Conservation (phyloP, 331 rosid genomes). For the Saraca asoca region DNA sequence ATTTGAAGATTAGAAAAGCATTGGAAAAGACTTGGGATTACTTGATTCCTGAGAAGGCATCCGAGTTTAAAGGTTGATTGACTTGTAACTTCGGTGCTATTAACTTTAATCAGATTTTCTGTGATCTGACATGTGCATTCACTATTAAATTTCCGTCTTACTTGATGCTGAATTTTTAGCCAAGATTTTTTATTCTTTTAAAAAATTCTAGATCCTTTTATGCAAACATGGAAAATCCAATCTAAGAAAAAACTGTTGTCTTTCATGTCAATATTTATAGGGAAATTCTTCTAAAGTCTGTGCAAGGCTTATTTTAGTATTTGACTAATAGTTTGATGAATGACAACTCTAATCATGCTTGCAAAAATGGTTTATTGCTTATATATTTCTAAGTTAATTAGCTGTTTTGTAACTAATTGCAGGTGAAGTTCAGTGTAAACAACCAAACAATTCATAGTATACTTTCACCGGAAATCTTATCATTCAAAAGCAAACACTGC, state of each 20-base stretch:
- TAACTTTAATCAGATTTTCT: constrained; percentile 3
- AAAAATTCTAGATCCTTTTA: neutral
- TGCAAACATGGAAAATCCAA: neutral
- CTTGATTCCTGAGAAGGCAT: constrained; percentile 79
- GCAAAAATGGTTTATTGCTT: constrained; percentile 19
- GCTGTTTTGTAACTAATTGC: constrained; percentile 34
- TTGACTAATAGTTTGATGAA: constrained; percentile 16
- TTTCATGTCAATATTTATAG: neutral
- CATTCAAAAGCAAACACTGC: constrained; percentile 79
- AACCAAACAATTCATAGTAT: constrained; percentile 94
- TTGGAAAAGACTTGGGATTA: constrained; percentile 98
- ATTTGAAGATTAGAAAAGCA: constrained; percentile 94
- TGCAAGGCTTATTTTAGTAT: constrained; percentile 15
- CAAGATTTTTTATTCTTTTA: neutral
- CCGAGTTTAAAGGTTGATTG: constrained; percentile 78
- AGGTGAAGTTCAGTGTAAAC: constrained; percentile 98
- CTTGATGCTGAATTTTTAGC: constrained; percentile 18
- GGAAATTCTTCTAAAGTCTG: constrained; percentile 5
- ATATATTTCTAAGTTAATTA: constrained; percentile 30
- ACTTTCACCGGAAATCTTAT: constrained; percentile 95
- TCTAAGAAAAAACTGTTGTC: neutral
- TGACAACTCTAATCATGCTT: constrained; percentile 10
- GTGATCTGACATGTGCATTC: constrained; percentile 10
- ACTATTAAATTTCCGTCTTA: constrained; percentile 17
- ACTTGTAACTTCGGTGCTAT: constrained; percentile 3